Conservation (phyloP, 2,329 filamentous ascomycete genomes). For the Talaromyces atroroseus region DNA sequence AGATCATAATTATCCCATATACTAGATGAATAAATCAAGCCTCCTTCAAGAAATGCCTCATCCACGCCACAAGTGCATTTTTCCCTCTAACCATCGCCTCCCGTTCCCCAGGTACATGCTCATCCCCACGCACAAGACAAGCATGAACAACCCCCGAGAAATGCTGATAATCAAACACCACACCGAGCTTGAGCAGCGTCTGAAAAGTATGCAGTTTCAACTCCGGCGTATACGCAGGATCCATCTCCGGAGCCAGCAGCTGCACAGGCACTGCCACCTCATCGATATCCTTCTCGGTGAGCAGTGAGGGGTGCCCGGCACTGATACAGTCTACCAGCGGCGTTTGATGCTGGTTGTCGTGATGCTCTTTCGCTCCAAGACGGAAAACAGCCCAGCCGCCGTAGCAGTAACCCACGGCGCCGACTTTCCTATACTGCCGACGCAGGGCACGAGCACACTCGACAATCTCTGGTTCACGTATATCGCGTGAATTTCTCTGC, state of each 20-base stretch:
- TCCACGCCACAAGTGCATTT: constrained; percentile 45
- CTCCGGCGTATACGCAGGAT: constrained; percentile 40
- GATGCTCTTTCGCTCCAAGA: constrained; percentile 38
- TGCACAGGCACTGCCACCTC: constrained; percentile 46
- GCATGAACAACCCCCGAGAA: constrained; percentile 48
- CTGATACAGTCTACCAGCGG: constrained; percentile 44
- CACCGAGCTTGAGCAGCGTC: constrained; percentile 31
- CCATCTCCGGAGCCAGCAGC: constrained; percentile 48
- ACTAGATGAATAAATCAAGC: too few species aligned
- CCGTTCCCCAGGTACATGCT: constrained; percentile 34
- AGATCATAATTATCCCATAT: too few species aligned
- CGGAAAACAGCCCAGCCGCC: constrained; percentile 49
- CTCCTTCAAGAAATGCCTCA: constrained; percentile 25
- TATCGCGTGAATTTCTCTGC: constrained; percentile 31
- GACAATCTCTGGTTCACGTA: constrained; percentile 36
- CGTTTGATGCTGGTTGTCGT: too few species aligned
- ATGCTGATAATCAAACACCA: constrained; percentile 48
- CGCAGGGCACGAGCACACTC: constrained; percentile 33
- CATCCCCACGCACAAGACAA: constrained; percentile 41
- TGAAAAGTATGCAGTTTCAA: constrained; percentile 42
- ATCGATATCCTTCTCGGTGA: constrained; percentile 46
- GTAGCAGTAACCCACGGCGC: constrained; percentile 47
- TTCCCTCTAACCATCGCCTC: constrained; percentile 45
- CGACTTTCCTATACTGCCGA: constrained; percentile 27
- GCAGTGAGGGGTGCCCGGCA: constrained; percentile 41